A percentile compares a stretch with the other conserved stretches of the same genome.
Evolutionary conservation across 805 yeast species (phyloP).

Genomic region (Nakazawaea wickerhamii): DNA sequence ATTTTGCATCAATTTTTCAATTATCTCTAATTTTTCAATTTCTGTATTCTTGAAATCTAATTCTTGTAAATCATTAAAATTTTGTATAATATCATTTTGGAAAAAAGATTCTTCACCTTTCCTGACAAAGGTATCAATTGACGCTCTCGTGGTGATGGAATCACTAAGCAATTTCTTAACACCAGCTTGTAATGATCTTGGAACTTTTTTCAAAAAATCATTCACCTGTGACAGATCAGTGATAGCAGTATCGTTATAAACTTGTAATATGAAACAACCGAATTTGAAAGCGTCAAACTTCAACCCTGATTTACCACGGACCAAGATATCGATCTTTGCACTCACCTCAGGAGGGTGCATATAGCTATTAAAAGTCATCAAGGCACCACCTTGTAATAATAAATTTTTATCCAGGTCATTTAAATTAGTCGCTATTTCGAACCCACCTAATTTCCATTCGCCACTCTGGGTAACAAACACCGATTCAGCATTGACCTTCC

Average conservation of each 20-base stretch:
- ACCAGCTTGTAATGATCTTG: slow-evolving; percentile 14
- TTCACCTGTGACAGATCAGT: slow-evolving; percentile 5
- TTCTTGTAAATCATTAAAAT: slow-evolving; percentile 51
- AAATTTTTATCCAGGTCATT: slow-evolving; percentile 42
- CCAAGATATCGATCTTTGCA: slow-evolving; percentile 12
- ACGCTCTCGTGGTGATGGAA: slow-evolving; percentile 33
- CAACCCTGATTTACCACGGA: slow-evolving; percentile 26
- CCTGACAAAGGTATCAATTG: slow-evolving; percentile 31
- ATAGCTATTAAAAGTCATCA: slow-evolving; percentile 19
- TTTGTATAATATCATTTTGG: slow-evolving; percentile 43
- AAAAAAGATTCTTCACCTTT: slow-evolving; percentile 28
- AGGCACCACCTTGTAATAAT: slow-evolving; percentile 19
- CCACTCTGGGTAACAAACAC: slow-evolving; percentile 65
- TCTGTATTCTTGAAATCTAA: slow-evolving; percentile 46
- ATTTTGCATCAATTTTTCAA: slow-evolving; percentile 31
- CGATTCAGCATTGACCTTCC: slow-evolving; percentile 50
- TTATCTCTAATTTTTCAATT: slow-evolving; percentile 29
- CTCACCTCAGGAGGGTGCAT: slow-evolving; percentile 42
- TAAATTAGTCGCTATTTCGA: slow-evolving; percentile 57
- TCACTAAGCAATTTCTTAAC: slow-evolving; percentile 36
- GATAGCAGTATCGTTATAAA: slow-evolving; percentile 31
- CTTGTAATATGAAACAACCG: slow-evolving; percentile 47
- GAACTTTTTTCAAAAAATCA: slow-evolving; percentile 8
- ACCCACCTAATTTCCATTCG: slow-evolving; percentile 82
- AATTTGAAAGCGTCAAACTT: slow-evolving; percentile 62